Percentiles rank a stretch among this genome's conserved stretches.
phyloP scores from a whole-genome alignment of 225 moss, liverwort and hornwort genomes.

The Bryoerythrophyllum caledonicum region DNA sequence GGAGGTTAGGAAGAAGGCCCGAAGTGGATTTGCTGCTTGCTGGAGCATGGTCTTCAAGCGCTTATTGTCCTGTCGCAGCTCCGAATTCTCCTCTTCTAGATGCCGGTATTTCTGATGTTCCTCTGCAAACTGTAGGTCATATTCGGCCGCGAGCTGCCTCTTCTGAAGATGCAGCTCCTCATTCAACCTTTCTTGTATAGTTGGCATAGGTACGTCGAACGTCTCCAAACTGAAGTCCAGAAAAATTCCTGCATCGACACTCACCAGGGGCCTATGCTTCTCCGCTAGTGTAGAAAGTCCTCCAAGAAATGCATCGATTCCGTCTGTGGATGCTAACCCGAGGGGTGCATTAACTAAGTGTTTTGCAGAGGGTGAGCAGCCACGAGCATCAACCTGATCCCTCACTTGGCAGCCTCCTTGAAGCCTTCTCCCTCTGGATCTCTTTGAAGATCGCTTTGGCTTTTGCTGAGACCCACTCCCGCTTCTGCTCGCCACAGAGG shows the following conservation, averaged over 20 bases:
- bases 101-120: not conserved
- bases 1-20: not conserved
- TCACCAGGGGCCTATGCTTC: not conserved
- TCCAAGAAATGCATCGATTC: not conserved
- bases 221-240: not conserved
- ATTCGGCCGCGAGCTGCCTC: slow-evolving; percentile 4
- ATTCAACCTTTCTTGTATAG: not conserved
- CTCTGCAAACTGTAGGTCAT: not conserved
- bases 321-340: not conserved
- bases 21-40: not conserved
- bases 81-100: not conserved
- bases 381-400: not conserved
- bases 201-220: not conserved
- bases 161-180: not conserved
- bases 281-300: not conserved
- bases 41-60: not conserved
- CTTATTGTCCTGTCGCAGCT: not conserved
- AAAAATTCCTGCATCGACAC: not conserved
- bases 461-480: not conserved
- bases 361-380: not conserved
- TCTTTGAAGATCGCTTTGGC: not conserved
- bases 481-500: not conserved
- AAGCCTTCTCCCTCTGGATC: not conserved
- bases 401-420: not conserved
- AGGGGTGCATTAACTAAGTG: not conserved